Conservation (phyloP, 306 rosid genomes). For the Dryas octopetala region DNA sequence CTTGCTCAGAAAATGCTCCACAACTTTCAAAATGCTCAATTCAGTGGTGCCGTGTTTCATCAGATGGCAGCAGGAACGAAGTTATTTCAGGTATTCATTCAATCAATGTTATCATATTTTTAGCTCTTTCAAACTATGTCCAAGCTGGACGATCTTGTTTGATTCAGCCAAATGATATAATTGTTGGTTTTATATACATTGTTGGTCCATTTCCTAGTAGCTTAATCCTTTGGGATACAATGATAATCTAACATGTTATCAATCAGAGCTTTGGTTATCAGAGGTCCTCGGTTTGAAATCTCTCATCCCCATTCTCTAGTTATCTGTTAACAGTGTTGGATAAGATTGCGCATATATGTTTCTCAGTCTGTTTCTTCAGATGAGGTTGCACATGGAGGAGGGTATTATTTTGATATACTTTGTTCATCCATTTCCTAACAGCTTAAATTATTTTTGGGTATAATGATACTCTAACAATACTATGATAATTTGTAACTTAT, state of each 20-base stretch:
- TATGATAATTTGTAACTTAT: no score
- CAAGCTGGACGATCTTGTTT: neutral
- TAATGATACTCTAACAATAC: no score
- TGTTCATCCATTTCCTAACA: no score
- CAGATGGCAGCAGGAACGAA: slow-evolving; percentile 84
- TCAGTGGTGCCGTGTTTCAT: slow-evolving; percentile 89
- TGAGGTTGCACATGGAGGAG: neutral
- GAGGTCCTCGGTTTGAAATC: slow-evolving; percentile 7
- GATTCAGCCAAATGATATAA: neutral
- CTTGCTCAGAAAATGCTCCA: slow-evolving; percentile 61
- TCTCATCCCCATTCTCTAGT: neutral
- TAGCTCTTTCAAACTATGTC: neutral
- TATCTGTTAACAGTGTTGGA: neutral
- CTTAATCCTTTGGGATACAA: neutral
- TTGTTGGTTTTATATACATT: neutral
- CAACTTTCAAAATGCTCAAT: slow-evolving; percentile 67
- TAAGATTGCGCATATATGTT: neutral
- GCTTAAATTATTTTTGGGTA: no score
- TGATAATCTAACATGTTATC: neutral
- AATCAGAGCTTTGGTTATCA: neutral
- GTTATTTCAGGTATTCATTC: slow-evolving; percentile 65
- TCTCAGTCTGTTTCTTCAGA: neutral
- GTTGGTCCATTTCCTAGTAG: neutral
- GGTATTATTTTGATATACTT: no score
- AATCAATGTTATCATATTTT: slow-evolving; percentile 12